These are phyloP conservation scores for Coccomyxa subellipsoidea DNA, from an alignment of 163 green algal species.

Conservation along the genomic window DNA sequence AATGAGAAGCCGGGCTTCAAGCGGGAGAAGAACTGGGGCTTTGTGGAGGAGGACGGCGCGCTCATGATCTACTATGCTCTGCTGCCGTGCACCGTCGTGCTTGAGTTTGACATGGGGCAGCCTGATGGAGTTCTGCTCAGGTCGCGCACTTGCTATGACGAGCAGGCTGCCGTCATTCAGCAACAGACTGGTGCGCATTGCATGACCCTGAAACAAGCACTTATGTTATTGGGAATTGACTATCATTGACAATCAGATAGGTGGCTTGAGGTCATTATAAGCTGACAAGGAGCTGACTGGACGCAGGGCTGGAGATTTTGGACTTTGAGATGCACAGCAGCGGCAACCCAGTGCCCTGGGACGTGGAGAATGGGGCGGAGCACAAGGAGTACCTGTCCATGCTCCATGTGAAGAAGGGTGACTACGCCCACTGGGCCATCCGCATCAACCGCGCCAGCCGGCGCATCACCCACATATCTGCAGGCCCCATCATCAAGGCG, in stretches of 20 bases:
- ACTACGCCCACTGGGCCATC: conserved; percentile 15
- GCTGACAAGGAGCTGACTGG: no score
- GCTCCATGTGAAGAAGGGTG: conserved; percentile 13
- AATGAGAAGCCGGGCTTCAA: conserved; percentile 7
- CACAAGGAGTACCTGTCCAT: conserved; percentile 10
- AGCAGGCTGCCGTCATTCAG: background rate
- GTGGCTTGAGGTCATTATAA: no score
- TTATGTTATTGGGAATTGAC: no score
- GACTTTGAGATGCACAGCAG: conserved; percentile 8
- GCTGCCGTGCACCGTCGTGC: conserved; percentile 14
- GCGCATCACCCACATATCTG: conserved; percentile 5
- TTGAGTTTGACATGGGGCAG: conserved; percentile 9
- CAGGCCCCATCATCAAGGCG: conserved; percentile 12
- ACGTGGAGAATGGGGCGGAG: conserved; percentile 3
- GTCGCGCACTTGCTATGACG: background rate
- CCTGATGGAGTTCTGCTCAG: background rate
- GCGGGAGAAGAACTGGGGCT: conserved; percentile 20
- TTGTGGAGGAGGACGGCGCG: conserved; percentile 11
- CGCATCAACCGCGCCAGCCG: conserved; percentile 6
- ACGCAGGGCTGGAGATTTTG: conserved; percentile 10
- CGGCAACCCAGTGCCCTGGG: conserved; percentile 11
- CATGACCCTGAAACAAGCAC: no score
- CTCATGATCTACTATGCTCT: conserved; percentile 15
- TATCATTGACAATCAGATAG: no score
- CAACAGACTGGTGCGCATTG: conserved; percentile 1